Conservation (phyloP, 768 basidiomycete species). For the Galerina sulciceps region DNA sequence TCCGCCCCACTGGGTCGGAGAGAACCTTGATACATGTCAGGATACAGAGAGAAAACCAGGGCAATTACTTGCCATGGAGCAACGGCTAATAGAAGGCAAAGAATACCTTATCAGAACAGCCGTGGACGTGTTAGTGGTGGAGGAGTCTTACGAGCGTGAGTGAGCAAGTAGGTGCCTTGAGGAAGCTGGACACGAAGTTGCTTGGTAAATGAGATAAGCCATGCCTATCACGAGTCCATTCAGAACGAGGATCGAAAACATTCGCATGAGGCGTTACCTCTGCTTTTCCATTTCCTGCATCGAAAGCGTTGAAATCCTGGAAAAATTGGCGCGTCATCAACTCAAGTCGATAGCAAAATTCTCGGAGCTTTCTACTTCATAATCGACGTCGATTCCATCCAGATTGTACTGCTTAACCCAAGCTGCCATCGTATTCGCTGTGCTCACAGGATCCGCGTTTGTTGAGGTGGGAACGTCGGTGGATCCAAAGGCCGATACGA, state of each 20-base stretch:
- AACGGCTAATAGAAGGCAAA: slow-evolving; percentile 37
- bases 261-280: slow-evolving; percentile 38
- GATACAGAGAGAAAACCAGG: background rate
- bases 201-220: slow-evolving; percentile 58
- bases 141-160: slow-evolving; percentile 54
- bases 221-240: slow-evolving; percentile 33
- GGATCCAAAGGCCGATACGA: slow-evolving; percentile 67
- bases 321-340: background rate
- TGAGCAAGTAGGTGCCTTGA: slow-evolving; percentile 51
- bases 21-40: slow-evolving; percentile 38
- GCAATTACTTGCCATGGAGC: slow-evolving; percentile 44
- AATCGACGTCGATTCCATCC: slow-evolving; percentile 79
- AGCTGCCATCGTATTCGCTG: slow-evolving; percentile 66
- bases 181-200: slow-evolving; percentile 54
- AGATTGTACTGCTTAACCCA: slow-evolving; percentile 65
- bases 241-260: background rate
- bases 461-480: slow-evolving; percentile 58
- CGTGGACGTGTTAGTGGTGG: background rate
- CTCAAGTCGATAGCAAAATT: background rate
- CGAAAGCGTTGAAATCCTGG: slow-evolving; percentile 66
- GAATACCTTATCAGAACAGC: slow-evolving; percentile 8
- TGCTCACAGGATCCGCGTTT: slow-evolving; percentile 61
- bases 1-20: slow-evolving; percentile 41
- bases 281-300: slow-evolving; percentile 52
- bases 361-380: slow-evolving; percentile 44